Evolutionary conservation across 139 green algal genomes (phyloP), one percentile per base, ranked within the genome.

Genomic region (Protoeuglena noctilucae): DNA sequence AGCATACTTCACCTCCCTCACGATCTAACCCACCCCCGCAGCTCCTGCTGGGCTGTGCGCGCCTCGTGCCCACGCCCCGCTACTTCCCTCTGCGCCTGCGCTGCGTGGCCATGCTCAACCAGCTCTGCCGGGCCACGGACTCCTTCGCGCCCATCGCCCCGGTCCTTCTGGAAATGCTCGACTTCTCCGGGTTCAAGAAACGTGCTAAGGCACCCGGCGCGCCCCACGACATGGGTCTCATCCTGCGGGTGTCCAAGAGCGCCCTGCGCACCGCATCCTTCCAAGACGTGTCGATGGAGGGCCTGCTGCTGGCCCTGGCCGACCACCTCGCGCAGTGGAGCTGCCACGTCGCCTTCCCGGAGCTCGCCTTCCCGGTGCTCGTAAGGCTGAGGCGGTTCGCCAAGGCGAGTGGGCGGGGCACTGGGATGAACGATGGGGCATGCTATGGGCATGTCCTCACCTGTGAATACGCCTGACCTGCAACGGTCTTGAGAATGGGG

Each of bases 11-110:
- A n/a, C n/a, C n/a, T n/a, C n/a, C n/a, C n/a, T n/a, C n/a, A n/a
- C n/a, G n/a, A n/a, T n/a, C n/a, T n/a, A n/a, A n/a, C n/a, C n/a
- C n/a, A n/a, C n/a, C n/a, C n/a, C 49, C 47, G 0, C 80, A 88
- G 66, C 59, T 91, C 61, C 61, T 88, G 56, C 61, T 86, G 57
- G 86, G 81, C 19, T 64, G 79, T 18, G 76, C 78, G 0, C 65
- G 83, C 9, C 65, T 96, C 28, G 72, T 96, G 43, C 86, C 88
- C 53, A 89, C 86, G 1, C 80, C 84, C 2, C 70, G 77, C 28
- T 95, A 89, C 73, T 89, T 93, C 51, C 86, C 88, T 1, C 72
- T 96, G 40, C 67, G 86, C 21, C 78, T 95, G 40, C 67, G 84
- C 17, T 71, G 83, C 26, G 47, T 79, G 2, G 54, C 69, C 19